Evolutionary conservation across 305 asterid genomes (phyloP), one percentile per base, ranked within the genome.

Genomic region (Petunia hybrid): DNA sequence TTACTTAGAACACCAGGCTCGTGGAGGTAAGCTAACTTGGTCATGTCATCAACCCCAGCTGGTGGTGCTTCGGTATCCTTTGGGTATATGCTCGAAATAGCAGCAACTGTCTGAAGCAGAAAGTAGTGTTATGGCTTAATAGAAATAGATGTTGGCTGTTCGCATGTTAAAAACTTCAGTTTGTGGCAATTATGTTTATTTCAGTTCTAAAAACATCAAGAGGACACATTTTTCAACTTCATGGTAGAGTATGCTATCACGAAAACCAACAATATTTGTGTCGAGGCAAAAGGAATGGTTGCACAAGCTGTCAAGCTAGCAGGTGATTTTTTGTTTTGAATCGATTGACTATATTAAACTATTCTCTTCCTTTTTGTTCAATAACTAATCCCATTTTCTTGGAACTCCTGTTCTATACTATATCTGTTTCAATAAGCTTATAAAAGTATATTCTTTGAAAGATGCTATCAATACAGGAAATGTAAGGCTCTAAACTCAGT

Each of bases 21-120:
- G 55, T 95, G 98, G 81, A 93, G 98, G 88, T 95, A 95, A 82
- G 98, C 98, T 81, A 95, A 87, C 86, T 95, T 95, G 85, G 98
- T 93, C 98, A 95, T 95, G 82, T 95, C 98, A 86, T 95, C 98
- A 16, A 95, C 98, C 77, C 98, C 98, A 31, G 97, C 91, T 65
- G 95, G 98, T 46, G 98, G 97, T 63, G 98, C 98, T 83, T 95
- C 98, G 1, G 88, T 88, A 76, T 93, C 98, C 86, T 95, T 95
- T 14, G 98, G 98, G 81, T 93, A 92, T 89, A 95, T 93, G 83
- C 95, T 93, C 42, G 96, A 86, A 89, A 95, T 93, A 76, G 95
- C 89, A 87, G 94, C 92, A 78, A 90, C 90, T 82, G 91, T 90
- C 98, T 94, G 98, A 36, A 85, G 84, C 62, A 38, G 60, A 14